A percentile compares a stretch with the other conserved stretches of the same genome.
Conservation (phyloP, 108 stramenopile species). For the Cyclostephanos invisitatus region DNA sequence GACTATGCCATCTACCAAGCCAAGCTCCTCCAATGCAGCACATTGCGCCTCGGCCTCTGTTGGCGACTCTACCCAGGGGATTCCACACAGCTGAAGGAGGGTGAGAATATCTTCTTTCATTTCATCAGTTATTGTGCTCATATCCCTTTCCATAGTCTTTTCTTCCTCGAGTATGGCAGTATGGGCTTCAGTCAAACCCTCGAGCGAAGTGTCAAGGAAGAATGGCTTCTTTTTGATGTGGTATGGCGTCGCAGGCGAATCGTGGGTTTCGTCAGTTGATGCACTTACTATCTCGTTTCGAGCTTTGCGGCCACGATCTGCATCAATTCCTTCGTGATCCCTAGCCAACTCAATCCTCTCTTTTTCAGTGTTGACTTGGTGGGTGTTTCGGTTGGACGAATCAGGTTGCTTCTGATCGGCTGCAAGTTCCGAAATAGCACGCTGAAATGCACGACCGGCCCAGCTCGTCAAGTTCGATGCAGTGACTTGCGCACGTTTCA, state of each 20-base stretch:
- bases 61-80: slow-evolving; percentile 96
- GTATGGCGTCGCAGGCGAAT: slow-evolving; percentile 15
- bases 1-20: slow-evolving; percentile 96
- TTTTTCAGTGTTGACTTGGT: slow-evolving; percentile 3
- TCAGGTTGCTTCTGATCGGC: slow-evolving; percentile 37
- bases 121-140: slow-evolving; percentile 90
- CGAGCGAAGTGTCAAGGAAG: slow-evolving; percentile 46
- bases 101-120: slow-evolving; percentile 92
- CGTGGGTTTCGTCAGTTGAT: not conserved
- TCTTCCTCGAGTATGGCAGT: slow-evolving; percentile 44
- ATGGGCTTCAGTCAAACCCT: slow-evolving; percentile 44
- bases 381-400: slow-evolving; percentile 15
- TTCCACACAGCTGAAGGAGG: slow-evolving; percentile 88
- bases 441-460: slow-evolving; percentile 91
- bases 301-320: slow-evolving; percentile 2
- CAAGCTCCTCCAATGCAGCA: slow-evolving; percentile 81
- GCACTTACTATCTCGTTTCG: not conserved
- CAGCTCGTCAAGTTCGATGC: slow-evolving; percentile 86
- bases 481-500: slow-evolving; percentile 80
- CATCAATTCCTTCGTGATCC: slow-evolving; percentile 18
- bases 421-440: slow-evolving; percentile 77
- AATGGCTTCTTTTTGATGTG: slow-evolving; percentile 13
- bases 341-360: slow-evolving; percentile 17
- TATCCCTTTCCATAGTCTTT: slow-evolving; percentile 70
- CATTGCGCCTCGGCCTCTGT: slow-evolving; percentile 99